These are phyloP conservation scores for Guadua angustifolia DNA, from an alignment of 176 grass and related monocot species.

Conservation along the genomic window DNA sequence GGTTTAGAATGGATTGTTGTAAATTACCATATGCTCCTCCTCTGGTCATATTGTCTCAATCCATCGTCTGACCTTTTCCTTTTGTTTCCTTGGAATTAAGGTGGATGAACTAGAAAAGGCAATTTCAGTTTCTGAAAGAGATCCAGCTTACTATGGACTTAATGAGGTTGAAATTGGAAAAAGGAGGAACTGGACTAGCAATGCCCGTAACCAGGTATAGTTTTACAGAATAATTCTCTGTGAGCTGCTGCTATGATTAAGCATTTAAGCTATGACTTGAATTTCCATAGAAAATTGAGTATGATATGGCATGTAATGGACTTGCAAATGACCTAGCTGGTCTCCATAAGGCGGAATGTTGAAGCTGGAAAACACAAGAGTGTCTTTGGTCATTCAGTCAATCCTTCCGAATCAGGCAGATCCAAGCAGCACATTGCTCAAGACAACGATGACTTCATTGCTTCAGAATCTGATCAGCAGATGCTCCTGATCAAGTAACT, in stretches of 20 bases:
- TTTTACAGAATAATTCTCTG: background rate
- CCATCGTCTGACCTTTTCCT: constrained; percentile 5
- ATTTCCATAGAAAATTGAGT: background rate
- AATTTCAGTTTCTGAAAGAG: constrained; percentile 74
- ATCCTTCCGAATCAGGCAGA: constrained; percentile 62
- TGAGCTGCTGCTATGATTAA: background rate
- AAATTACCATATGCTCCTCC: background rate
- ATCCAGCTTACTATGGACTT: constrained; percentile 91
- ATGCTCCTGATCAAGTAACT: constrained; percentile 88
- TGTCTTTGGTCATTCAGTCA: constrained; percentile 46
- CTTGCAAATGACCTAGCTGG: constrained; percentile 53
- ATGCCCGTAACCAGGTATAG: constrained; percentile 71
- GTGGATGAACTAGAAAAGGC: constrained; percentile 92
- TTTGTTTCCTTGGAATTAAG: constrained; percentile 42
- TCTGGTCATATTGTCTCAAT: background rate
- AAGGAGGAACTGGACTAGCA: constrained; percentile 70
- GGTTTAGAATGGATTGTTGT: background rate
- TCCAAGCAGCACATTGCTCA: constrained; percentile 56
- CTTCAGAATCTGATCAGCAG: constrained; percentile 97
- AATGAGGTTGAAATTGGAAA: constrained; percentile 77
- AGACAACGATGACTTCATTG: constrained; percentile 84
- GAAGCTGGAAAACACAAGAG: constrained; percentile 69
- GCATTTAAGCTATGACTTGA: background rate
- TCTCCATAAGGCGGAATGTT: constrained; percentile 64
- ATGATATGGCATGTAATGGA: constrained; percentile 2